Evolutionary conservation across 2,329 filamentous ascomycete species (phyloP).

Genomic region (Nemania bipapillata): DNA sequence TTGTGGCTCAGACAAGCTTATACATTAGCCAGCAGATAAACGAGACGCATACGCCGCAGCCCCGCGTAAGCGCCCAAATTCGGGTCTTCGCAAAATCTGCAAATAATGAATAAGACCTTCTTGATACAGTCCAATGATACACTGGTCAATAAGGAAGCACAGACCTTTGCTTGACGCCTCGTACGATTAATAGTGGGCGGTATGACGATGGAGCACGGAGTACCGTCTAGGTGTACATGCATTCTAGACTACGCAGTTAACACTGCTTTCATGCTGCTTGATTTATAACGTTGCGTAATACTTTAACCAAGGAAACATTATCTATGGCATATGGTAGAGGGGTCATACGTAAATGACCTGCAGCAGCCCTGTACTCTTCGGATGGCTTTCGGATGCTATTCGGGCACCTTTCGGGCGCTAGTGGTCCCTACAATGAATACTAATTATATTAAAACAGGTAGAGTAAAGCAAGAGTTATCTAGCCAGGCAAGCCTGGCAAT

Average conservation of each 20-base stretch:
- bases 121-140: neutral
- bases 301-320: too few species aligned
- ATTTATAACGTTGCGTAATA: neutral
- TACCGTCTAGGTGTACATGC: neutral
- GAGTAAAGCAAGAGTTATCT: too few species aligned
- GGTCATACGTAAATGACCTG: too few species aligned
- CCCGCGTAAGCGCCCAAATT: neutral
- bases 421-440: too few species aligned
- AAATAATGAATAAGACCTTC: neutral
- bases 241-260: neutral
- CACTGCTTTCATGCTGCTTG: neutral
- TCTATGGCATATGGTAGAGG: too few species aligned
- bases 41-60: neutral
- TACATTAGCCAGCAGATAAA: neutral
- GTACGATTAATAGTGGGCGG: neutral
- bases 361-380: too few species aligned
- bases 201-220: neutral
- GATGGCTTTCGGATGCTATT: too few species aligned
- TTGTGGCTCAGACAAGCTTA: too few species aligned
- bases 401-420: too few species aligned
- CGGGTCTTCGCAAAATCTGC: neutral
- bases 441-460: too few species aligned
- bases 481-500: too few species aligned
- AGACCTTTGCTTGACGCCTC: neutral
- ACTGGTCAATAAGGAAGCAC: neutral